Evolutionary conservation across 345 rosid species (phyloP), one percentile per base, ranked within the genome.

Genomic region (Barbarea vulgaris): DNA sequence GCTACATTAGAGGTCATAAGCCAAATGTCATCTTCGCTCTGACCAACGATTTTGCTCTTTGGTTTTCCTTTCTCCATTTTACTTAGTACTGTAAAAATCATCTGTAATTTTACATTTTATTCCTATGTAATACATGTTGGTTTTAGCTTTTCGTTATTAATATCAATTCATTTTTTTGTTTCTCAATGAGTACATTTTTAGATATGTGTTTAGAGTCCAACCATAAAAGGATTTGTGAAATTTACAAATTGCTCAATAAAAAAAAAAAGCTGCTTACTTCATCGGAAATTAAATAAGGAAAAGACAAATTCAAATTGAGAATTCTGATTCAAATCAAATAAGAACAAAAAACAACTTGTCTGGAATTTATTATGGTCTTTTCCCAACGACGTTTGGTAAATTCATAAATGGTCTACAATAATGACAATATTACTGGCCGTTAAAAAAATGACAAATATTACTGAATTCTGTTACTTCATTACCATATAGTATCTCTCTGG

Each of bases 21-120:
- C 60, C 72, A 80, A 59, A 76, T 80, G 80, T 79, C 82, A 61
- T 74, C 82, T 48, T 74, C 82, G 8, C 73, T 79, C 7, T 79
- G 71, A 79, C 51, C 39, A 21, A 58, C 19, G 67, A 68, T 60
- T 77, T 71, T 64, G 67, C 50, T 77, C 13, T 34, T 60, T 51
- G 11, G 33, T 19, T 27, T 31, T 30, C 3, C 0, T 18, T 22
- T 7, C 3, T 76, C 22, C 21, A 2, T 2, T 56, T 68, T 14
- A 30, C 36, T 60, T 31, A 27, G 22, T 41, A 52, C 15, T 73
- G 71, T 73, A 63, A 71, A 71, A 73, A 50, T 12, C 53, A 72
- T 14, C 11, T 73, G 68, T 75, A 67, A 33, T 28, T 46, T 48
- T 66, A 27, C 44, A 50, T 50, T 57, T 57, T 14, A 18, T 15